Conservation (phyloP, 352 stramenopile species). For the Phytophthora ramorum region DNA sequence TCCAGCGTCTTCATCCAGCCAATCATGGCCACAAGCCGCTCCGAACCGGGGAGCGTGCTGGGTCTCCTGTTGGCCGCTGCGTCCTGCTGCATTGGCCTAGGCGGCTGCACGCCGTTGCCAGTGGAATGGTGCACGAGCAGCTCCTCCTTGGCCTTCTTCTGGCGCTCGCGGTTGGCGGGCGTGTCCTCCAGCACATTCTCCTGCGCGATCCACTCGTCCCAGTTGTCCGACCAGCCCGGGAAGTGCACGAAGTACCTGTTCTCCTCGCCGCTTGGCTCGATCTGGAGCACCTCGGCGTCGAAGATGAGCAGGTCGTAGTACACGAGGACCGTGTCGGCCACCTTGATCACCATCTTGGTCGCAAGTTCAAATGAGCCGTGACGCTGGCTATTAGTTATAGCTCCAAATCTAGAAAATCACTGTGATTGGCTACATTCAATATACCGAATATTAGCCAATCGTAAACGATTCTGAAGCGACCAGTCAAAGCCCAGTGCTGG, state of each 20-base stretch:
- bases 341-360: conserved; percentile 29
- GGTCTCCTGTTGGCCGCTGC: conserved; percentile 23
- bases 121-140: conserved; percentile 21
- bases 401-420: background rate
- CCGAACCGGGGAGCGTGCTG: conserved; percentile 23
- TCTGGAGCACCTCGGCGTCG: conserved; percentile 30
- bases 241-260: conserved; percentile 35
- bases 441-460: conserved; percentile 15
- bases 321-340: conserved; percentile 36
- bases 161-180: conserved; percentile 27
- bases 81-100: conserved; percentile 17
- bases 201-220: conserved; percentile 33
- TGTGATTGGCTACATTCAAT: conserved; percentile 11
- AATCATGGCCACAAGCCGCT: conserved; percentile 34
- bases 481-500: conserved; percentile 24
- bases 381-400: conserved; percentile 6
- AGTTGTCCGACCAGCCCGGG: conserved; percentile 31
- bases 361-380: conserved; percentile 12
- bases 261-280: conserved; percentile 1
- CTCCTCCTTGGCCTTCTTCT: conserved; percentile 39
- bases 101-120: background rate
- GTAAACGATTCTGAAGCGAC: conserved; percentile 18
- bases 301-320: conserved; percentile 47
- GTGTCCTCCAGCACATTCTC: conserved; percentile 39
- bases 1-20: conserved; percentile 43